A percentile compares a stretch with the other conserved stretches of the same genome.
These are phyloP conservation scores for Penicillium subrubescens DNA, from an alignment of 495 filamentous ascomycete species.

Conservation along the genomic window DNA sequence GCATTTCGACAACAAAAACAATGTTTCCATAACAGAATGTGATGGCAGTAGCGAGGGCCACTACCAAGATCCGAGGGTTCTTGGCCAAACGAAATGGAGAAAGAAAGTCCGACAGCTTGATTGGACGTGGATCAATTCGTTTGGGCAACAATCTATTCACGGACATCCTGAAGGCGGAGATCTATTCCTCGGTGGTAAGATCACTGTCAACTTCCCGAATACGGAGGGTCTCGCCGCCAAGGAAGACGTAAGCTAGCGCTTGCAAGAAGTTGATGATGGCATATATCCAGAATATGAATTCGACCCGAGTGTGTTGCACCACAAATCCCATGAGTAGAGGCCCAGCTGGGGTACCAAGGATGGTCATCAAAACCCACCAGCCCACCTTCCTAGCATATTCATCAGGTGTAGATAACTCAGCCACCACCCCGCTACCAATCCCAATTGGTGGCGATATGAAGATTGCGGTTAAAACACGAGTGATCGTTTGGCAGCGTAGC, in stretches of 20 bases:
- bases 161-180: background rate
- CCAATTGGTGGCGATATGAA: background rate
- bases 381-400: slow-evolving; percentile 29
- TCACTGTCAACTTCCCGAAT: background rate
- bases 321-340: slow-evolving; percentile 36
- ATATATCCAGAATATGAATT: slow-evolving; percentile 27
- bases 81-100: slow-evolving; percentile 19
- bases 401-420: slow-evolving; percentile 24
- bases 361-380: slow-evolving; percentile 32
- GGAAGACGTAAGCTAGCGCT: slow-evolving; percentile 17
- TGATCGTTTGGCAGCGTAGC: too few relatives aligned
- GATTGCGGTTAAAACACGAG: too few relatives aligned
- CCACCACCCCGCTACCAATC: slow-evolving; percentile 30
- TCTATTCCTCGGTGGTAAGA: background rate
- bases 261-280: slow-evolving; percentile 30
- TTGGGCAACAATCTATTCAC: background rate
- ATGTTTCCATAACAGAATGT: slow-evolving; percentile 30
- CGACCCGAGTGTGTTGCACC: slow-evolving; percentile 13
- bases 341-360: slow-evolving; percentile 25
- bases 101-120: slow-evolving; percentile 19
- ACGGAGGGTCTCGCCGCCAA: slow-evolving; percentile 16
- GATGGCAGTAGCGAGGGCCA: slow-evolving; percentile 22
- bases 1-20: slow-evolving; percentile 27
- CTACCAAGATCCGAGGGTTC: slow-evolving; percentile 18
- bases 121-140: slow-evolving; percentile 9